phyloP scores from a whole-genome alignment of 805 yeast genomes.

The Metschnikowia henanensis region DNA sequence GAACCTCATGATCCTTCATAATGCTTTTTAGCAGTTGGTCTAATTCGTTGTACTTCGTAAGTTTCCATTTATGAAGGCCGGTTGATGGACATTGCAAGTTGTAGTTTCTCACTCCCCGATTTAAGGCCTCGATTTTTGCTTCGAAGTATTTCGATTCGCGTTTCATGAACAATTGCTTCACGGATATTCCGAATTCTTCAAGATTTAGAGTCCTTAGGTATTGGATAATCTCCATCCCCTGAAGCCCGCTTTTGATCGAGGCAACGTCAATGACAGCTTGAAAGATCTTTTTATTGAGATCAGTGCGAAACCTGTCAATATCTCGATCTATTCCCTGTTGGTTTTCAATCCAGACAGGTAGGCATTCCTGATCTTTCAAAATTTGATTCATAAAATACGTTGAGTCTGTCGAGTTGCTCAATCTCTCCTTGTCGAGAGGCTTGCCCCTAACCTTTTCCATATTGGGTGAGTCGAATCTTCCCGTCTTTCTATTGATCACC shows the following conservation, averaged over 20 bases:
- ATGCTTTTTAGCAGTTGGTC: constrained; percentile 19
- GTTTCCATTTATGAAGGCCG: constrained; percentile 39
- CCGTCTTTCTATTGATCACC: constrained; percentile 56
- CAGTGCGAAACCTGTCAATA: constrained; percentile 47
- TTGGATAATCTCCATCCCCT: neutral
- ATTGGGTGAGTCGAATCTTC: constrained; percentile 60
- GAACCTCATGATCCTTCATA: constrained; percentile 5
- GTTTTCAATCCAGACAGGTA: constrained; percentile 90
- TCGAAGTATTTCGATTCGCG: constrained; percentile 8
- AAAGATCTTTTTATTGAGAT: constrained; percentile 28
- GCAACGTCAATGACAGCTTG: constrained; percentile 1
- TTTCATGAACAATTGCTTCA: neutral
- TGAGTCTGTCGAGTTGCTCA: constrained; percentile 61
- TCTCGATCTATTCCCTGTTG: constrained; percentile 57
- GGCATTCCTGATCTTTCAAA: constrained; percentile 69
- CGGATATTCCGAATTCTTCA: neutral
- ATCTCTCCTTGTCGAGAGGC: constrained; percentile 51
- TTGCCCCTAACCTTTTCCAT: constrained; percentile 56
- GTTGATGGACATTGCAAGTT: constrained; percentile 41
- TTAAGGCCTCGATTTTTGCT: constrained; percentile 15
- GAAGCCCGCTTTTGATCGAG: neutral
- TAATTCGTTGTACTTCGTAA: constrained; percentile 29
- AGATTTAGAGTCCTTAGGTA: neutral
- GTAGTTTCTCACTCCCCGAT: constrained; percentile 29
- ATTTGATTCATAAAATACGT: constrained; percentile 78